These are phyloP conservation scores for Microascus cirrosus DNA, from an alignment of 2,329 filamentous ascomycete genomes.

Conservation along the genomic window DNA sequence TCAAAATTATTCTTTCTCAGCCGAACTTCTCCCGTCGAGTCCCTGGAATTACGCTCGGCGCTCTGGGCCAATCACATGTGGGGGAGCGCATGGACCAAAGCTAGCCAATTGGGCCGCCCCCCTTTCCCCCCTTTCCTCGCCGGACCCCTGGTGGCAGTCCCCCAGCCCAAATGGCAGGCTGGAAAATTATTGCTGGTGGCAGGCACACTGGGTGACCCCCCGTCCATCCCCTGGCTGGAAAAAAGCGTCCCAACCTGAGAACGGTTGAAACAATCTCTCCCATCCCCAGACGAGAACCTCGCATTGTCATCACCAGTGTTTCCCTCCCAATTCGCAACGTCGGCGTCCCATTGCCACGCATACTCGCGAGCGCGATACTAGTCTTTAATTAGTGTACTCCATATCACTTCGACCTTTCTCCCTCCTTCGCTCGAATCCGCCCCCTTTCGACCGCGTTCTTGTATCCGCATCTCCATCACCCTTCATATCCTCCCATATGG, in stretches of 20 bases:
- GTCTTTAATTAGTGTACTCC: neutral
- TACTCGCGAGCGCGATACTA: neutral
- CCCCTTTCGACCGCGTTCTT: neutral
- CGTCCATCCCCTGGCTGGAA: constrained; percentile 2
- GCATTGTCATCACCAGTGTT: constrained; percentile 1
- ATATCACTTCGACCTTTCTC: neutral
- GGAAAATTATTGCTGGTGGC: constrained; percentile 7
- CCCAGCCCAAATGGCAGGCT: constrained; percentile 3
- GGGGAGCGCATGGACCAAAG: constrained; percentile 4
- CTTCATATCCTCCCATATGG: constrained; percentile 21
- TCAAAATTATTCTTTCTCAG: constrained; percentile 5
- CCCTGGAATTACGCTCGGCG: constrained; percentile 1
- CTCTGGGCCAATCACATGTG: constrained; percentile 9
- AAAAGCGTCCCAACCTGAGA: constrained; percentile 3
- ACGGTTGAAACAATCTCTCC: constrained; percentile 4
- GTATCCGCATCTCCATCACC: neutral
- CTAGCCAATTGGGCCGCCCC: constrained; percentile 11
- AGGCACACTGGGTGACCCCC: neutral
- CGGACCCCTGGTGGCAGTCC: constrained; percentile 4
- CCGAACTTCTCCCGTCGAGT: constrained; percentile 4
- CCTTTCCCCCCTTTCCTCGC: constrained; percentile 29
- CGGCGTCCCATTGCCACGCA: neutral
- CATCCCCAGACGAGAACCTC: constrained; percentile 2
- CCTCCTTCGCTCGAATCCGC: neutral
- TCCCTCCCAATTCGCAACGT: neutral